Conservation (phyloP, 2,329 filamentous ascomycete species). For the Trichoderma brevicompactum region DNA sequence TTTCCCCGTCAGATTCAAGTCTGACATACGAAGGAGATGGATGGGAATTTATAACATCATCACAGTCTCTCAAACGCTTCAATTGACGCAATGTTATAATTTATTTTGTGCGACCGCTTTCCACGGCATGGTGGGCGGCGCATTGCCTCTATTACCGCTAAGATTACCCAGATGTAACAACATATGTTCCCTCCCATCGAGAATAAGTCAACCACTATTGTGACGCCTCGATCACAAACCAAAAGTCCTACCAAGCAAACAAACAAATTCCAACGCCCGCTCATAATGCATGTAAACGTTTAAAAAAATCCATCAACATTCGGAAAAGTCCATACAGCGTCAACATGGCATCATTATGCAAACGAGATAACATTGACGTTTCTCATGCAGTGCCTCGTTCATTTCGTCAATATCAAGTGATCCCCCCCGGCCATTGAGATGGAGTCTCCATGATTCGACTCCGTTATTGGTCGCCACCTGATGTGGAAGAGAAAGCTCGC, state of each 20-base stretch:
- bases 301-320: conserved; percentile 13
- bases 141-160: conserved; percentile 10
- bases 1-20: too few relatives aligned
- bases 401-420: not conserved
- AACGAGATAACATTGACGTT: not conserved
- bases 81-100: too few relatives aligned
- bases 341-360: conserved; percentile 6
- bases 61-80: too few relatives aligned
- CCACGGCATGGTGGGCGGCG: not conserved
- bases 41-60: too few relatives aligned
- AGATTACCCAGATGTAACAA: not conserved
- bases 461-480: not conserved
- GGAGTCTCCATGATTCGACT: not conserved
- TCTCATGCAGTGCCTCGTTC: not conserved
- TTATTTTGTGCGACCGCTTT: not conserved
- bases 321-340: not conserved
- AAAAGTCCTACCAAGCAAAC: conserved; percentile 2
- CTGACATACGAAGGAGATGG: too few relatives aligned
- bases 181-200: not conserved
- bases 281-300: conserved; percentile 25
- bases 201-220: conserved; percentile 9
- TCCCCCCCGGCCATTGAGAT: not conserved
- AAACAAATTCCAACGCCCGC: conserved; percentile 24
- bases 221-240: conserved; percentile 7
- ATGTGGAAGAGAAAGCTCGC: not conserved